phyloP scores from a whole-genome alignment of 176 grass and related monocot genomes.

The Typha latifolia region DNA sequence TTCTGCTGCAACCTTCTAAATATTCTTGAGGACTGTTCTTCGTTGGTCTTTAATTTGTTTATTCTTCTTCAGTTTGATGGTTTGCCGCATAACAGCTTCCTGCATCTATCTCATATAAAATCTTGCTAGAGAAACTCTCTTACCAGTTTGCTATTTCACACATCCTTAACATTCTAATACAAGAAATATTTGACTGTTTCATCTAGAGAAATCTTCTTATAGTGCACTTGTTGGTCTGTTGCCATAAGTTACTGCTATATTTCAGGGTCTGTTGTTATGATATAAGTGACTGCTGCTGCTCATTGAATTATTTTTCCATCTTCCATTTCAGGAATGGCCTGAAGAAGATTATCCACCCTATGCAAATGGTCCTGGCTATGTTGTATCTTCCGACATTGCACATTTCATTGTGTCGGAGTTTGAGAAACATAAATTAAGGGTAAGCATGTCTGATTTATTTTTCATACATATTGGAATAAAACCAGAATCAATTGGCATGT shows the following conservation, averaged over 20 bases:
- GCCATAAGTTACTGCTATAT: too few species aligned
- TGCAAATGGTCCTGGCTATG: slow-evolving; percentile 94
- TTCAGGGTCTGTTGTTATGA: neutral
- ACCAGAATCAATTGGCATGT: neutral
- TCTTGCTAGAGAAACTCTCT: neutral
- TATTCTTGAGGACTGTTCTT: too few species aligned
- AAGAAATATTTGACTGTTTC: neutral
- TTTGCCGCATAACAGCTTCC: neutral
- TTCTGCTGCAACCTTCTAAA: too few species aligned
- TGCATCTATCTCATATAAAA: neutral
- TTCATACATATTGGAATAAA: slow-evolving; percentile 1
- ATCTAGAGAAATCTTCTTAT: neutral
- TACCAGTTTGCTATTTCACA: neutral
- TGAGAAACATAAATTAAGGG: slow-evolving; percentile 68
- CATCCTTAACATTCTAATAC: neutral
- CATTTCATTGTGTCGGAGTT: slow-evolving; percentile 72
- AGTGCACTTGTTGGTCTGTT: too few species aligned
- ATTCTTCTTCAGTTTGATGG: neutral
- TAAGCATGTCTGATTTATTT: slow-evolving; percentile 30
- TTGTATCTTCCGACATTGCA: slow-evolving; percentile 83
- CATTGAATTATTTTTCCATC: slow-evolving; percentile 21
- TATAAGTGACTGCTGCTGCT: slow-evolving; percentile 19
- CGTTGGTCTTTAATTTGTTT: too few species aligned
- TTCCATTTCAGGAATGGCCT: slow-evolving; percentile 83
- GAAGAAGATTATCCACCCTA: slow-evolving; percentile 93